Conservation (phyloP, 495 filamentous ascomycete species). For the Sabuloglossum arenarium region DNA sequence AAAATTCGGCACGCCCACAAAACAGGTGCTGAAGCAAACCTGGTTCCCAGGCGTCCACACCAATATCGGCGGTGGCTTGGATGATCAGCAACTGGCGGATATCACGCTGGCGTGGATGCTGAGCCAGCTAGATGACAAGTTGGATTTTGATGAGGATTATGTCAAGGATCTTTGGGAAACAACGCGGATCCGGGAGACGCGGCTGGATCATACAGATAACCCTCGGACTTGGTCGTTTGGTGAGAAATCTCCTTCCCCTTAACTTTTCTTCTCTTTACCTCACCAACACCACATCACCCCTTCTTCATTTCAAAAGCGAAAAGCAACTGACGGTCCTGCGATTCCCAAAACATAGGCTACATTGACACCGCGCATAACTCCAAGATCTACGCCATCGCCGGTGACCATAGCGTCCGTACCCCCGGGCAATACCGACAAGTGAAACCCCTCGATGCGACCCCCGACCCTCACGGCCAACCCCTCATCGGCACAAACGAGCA, state of each 20-base stretch:
- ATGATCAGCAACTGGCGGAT: slow-evolving; percentile 19
- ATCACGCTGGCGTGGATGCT: slow-evolving; percentile 30
- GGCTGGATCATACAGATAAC: not conserved
- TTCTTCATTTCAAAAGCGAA: too few species aligned
- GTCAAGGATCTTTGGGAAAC: not conserved
- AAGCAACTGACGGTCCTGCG: too few species aligned
- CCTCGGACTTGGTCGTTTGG: not conserved
- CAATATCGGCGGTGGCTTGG: slow-evolving; percentile 27
- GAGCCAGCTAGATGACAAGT: slow-evolving; percentile 12
- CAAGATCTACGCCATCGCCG: not conserved
- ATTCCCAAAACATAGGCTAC: not conserved
- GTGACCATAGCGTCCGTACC: not conserved
- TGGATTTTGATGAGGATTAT: not conserved
- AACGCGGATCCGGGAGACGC: not conserved
- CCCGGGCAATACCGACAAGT: not conserved
- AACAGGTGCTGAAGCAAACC: slow-evolving; percentile 16
- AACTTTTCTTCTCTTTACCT: too few species aligned
- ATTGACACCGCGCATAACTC: not conserved
- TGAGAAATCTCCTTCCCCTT: too few species aligned
- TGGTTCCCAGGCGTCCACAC: slow-evolving; percentile 36
- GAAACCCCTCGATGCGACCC: not conserved
- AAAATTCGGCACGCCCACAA: too few species aligned
- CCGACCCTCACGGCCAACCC: not conserved
- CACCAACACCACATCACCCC: not conserved
- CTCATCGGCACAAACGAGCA: slow-evolving; percentile 1